Conservation (phyloP, 345 rosid genomes). For the Balakata baccata region DNA sequence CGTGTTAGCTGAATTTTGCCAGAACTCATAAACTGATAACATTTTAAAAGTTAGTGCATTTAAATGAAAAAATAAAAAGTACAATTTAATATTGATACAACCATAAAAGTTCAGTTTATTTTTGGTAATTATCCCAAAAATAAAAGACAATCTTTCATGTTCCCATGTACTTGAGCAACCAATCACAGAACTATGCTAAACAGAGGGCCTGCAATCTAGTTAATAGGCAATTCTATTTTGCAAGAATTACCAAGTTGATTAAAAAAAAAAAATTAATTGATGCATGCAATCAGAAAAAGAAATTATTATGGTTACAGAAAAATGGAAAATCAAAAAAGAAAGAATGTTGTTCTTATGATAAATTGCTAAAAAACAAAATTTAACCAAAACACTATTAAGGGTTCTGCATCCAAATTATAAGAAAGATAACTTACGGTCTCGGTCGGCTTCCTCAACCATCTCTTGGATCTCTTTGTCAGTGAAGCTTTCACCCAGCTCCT, state of each 20-base stretch:
- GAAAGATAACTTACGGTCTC: slow-evolving; percentile 51
- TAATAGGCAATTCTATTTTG: not conserved
- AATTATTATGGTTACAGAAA: not conserved
- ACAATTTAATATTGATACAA: too few species aligned
- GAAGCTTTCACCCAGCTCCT: slow-evolving; percentile 75
- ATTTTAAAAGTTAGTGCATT: too few species aligned
- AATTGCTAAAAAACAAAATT: not conserved
- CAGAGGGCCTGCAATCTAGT: too few species aligned
- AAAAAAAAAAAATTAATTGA: not conserved
- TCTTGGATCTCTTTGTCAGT: slow-evolving; percentile 63
- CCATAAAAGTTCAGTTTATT: too few species aligned
- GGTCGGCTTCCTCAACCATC: slow-evolving; percentile 85
- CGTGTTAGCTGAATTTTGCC: too few species aligned
- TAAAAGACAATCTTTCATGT: not conserved
- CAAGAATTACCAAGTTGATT: not conserved
- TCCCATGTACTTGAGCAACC: too few species aligned
- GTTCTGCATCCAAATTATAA: not conserved
- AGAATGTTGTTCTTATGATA: not conserved
- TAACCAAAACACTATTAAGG: not conserved
- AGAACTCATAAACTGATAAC: too few species aligned
- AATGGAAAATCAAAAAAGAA: not conserved
- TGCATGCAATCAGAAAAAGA: slow-evolving; percentile 1
- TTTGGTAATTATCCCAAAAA: too few species aligned
- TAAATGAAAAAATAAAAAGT: too few species aligned
- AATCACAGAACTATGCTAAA: not conserved